Percentiles rank a stretch among this genome's conserved stretches.
phyloP scores from a whole-genome alignment of 805 yeast genomes.

The Pichia phayaonensis region DNA sequence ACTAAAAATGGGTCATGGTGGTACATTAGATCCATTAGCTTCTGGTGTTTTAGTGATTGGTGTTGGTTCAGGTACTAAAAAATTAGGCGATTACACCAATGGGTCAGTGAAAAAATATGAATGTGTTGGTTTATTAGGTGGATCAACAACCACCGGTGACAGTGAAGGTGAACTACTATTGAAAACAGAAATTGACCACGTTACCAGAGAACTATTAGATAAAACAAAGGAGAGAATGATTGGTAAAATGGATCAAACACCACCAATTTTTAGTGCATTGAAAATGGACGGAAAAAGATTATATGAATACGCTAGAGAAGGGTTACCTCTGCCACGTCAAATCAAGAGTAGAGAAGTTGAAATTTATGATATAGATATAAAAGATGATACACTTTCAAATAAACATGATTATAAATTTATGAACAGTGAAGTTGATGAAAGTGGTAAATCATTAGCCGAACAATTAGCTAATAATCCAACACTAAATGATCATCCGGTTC shows the following conservation, averaged over 20 bases:
- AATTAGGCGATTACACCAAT: conserved; percentile 60
- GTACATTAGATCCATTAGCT: conserved; percentile 92
- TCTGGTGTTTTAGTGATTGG: conserved; percentile 92
- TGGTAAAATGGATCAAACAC: conserved; percentile 83
- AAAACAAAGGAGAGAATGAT: conserved; percentile 53
- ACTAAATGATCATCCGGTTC: conserved; percentile 54
- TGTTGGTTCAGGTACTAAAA: conserved; percentile 86
- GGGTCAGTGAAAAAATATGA: conserved; percentile 75
- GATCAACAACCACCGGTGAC: conserved; percentile 90
- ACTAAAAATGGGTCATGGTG: conserved; percentile 92
- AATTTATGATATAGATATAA: conserved; percentile 47
- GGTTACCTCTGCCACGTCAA: conserved; percentile 74
- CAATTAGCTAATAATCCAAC: conserved; percentile 41
- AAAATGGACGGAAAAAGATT: conserved; percentile 92
- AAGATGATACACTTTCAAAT: conserved; percentile 42
- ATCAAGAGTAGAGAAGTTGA: conserved; percentile 70
- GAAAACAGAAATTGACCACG: conserved; percentile 46
- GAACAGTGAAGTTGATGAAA: conserved; percentile 38
- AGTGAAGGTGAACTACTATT: conserved; percentile 76
- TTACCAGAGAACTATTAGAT: conserved; percentile 45
- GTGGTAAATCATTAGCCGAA: conserved; percentile 37
- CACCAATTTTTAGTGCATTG: conserved; percentile 91
- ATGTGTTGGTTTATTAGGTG: conserved; percentile 80
- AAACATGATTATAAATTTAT: conserved; percentile 49
- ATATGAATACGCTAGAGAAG: conserved; percentile 89